Conservation (phyloP, 1,139 yeast species). For the Magnusiomyces suaveolens region DNA sequence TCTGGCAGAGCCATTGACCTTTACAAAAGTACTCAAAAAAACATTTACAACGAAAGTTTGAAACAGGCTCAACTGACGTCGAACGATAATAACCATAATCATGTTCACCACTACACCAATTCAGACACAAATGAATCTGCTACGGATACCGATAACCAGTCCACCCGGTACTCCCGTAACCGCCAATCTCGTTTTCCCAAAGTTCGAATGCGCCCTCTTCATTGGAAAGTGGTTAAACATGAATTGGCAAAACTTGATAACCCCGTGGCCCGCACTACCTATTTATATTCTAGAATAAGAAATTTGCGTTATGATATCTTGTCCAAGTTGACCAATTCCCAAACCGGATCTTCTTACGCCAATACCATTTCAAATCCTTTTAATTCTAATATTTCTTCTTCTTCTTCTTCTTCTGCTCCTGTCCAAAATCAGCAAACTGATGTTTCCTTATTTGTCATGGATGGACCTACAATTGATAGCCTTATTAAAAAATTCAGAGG, state of each 20-base stretch:
- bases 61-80: background rate
- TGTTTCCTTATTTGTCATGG: slow-evolving; percentile 1
- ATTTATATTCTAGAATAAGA: slow-evolving; percentile 12
- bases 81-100: background rate
- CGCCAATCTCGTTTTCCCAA: background rate
- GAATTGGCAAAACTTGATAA: slow-evolving; percentile 15
- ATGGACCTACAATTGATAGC: slow-evolving; percentile 5
- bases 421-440: background rate
- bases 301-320: background rate
- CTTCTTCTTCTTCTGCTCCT: background rate
- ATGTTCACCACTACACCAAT: background rate
- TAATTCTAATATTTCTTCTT: background rate
- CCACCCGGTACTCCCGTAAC: background rate
- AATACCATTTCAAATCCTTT: background rate
- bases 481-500: slow-evolving; percentile 13
- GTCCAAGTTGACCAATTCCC: background rate
- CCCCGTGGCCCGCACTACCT: slow-evolving; percentile 15
- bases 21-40: slow-evolving; percentile 7
- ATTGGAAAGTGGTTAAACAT: slow-evolving; percentile 9
- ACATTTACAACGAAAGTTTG: background rate
- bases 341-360: background rate
- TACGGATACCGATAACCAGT: background rate
- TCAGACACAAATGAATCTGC: slow-evolving; percentile 1
- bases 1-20: slow-evolving; percentile 11
- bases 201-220: slow-evolving; percentile 4